Conservation (phyloP, 352 stramenopile genomes). For the Pythium rhizo-oryzae region DNA sequence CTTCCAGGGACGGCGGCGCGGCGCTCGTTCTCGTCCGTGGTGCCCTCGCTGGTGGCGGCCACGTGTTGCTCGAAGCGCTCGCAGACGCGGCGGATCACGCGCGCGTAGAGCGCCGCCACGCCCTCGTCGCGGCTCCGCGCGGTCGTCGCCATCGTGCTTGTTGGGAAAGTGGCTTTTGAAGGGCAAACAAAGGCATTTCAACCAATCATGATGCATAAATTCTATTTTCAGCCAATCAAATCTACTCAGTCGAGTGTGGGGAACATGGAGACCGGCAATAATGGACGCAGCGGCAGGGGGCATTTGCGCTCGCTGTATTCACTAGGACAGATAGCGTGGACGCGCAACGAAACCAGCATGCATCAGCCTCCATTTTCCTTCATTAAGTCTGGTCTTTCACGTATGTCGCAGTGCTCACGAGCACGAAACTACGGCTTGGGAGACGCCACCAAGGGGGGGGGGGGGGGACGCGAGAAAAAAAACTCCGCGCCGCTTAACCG, state of each 20-base stretch:
- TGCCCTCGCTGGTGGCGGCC: conserved; percentile 24
- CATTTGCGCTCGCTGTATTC: background rate
- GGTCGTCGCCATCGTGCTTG: background rate
- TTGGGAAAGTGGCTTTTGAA: background rate
- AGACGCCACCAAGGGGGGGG: too few relatives aligned
- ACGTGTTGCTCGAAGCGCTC: conserved; percentile 41
- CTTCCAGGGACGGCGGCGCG: background rate
- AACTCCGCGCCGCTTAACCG: conserved; percentile 33
- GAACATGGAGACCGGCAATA: too few relatives aligned
- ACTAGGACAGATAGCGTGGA: background rate
- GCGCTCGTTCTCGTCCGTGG: conserved; percentile 30
- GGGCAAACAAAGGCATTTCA: background rate
- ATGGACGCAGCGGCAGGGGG: too few relatives aligned
- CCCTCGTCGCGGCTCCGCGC: conserved; percentile 20
- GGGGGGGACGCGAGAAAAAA: too few relatives aligned
- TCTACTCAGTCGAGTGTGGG: background rate
- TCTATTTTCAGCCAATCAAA: background rate
- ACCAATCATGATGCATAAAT: conserved; percentile 2
- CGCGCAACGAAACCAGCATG: background rate
- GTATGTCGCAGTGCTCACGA: background rate
- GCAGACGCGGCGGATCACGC: conserved; percentile 64
- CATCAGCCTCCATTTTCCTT: background rate
- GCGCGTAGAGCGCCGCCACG: conserved; percentile 57
- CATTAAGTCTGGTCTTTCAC: background rate
- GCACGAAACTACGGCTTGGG: too few relatives aligned